These are phyloP conservation scores for Epichloe hybrida DNA, from an alignment of 2,329 filamentous ascomycete species.

Conservation along the genomic window DNA sequence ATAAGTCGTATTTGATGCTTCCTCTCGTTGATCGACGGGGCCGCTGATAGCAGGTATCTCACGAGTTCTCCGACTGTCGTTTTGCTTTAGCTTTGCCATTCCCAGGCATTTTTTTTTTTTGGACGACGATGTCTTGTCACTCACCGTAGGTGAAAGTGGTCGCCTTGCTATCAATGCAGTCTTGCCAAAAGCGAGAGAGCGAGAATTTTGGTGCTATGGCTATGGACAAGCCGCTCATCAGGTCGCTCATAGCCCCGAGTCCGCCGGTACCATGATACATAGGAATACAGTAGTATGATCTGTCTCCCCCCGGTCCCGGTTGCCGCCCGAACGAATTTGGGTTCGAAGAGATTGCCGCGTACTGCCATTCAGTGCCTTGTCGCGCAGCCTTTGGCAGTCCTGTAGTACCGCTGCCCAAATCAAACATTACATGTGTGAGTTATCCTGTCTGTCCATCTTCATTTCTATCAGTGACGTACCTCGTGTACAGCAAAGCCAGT, in stretches of 20 bases:
- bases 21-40: constrained; percentile 1
- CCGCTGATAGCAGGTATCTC: constrained; percentile 3
- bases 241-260: background rate
- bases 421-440: background rate
- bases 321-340: constrained; percentile 1
- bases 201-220: constrained; percentile 5
- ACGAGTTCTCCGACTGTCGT: constrained; percentile 4
- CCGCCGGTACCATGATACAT: constrained; percentile 6
- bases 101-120: background rate
- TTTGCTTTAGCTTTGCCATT: background rate
- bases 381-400: constrained; percentile 4
- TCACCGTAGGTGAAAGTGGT: constrained; percentile 4
- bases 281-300: constrained; percentile 2
- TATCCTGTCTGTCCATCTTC: background rate
- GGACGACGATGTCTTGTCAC: background rate
- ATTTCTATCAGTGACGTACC: background rate
- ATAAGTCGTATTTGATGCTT: constrained; percentile 2
- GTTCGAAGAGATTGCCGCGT: background rate
- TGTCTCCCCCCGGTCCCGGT: constrained; percentile 3
- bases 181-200: constrained; percentile 5
- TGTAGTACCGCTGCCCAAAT: constrained; percentile 3
- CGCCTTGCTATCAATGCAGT: constrained; percentile 6
- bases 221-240: constrained; percentile 4
- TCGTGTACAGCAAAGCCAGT: constrained; percentile 3
- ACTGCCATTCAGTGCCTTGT: background rate